phyloP scores from a whole-genome alignment of 2,329 filamentous ascomycete species.

The Colletotrichum camelliae region DNA sequence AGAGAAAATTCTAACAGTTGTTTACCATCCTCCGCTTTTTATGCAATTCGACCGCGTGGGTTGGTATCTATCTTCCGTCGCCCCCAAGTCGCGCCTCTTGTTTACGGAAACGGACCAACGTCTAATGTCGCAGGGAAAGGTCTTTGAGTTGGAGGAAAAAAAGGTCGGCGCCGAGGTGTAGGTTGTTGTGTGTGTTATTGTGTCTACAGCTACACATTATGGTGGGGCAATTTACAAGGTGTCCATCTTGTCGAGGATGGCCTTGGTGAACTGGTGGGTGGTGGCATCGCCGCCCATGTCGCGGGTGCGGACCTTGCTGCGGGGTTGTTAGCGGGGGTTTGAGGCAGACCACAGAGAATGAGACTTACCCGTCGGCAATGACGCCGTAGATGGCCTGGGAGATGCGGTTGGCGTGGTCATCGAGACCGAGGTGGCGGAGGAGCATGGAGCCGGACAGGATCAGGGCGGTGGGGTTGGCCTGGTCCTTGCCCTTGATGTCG shows the following conservation, averaged over 20 bases:
- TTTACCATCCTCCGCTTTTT: conserved; percentile 6
- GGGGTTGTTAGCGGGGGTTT: conserved; percentile 43
- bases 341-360: not conserved
- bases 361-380: conserved; percentile 86
- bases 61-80: conserved; percentile 13
- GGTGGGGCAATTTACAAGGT: conserved; percentile 54
- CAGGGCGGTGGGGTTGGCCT: conserved; percentile 97
- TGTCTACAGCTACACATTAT: conserved; percentile 11
- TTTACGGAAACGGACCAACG: not conserved
- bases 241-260: conserved; percentile 97
- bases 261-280: conserved; percentile 94
- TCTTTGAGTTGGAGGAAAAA: not conserved
- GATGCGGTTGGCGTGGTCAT: conserved; percentile 98
- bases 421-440: conserved; percentile 92
- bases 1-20: conserved; percentile 13
- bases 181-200: not conserved
- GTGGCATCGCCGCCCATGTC: conserved; percentile 94
- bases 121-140: conserved; percentile 2
- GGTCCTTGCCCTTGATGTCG: conserved; percentile 99
- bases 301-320: conserved; percentile 83
- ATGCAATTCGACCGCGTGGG: conserved; percentile 16
- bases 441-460: conserved; percentile 97
- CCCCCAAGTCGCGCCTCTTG: not conserved
- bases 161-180: not conserved
- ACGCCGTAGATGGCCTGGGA: conserved; percentile 81